Conservation (phyloP, 352 stramenopile species). For the Globisporangium orthogonon region DNA sequence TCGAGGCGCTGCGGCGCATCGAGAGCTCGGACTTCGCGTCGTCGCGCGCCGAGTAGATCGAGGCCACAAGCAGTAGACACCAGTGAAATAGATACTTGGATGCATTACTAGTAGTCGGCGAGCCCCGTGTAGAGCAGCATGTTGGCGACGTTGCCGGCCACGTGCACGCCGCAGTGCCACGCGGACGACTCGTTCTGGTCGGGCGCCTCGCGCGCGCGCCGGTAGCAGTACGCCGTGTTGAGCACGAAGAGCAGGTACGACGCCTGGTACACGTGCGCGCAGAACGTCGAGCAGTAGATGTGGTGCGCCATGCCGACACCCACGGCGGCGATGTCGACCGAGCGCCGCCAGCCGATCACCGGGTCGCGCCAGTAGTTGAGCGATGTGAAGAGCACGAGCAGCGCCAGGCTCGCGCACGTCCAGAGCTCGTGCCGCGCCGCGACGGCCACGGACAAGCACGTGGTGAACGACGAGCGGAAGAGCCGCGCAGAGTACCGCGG, state of each 20-base stretch:
- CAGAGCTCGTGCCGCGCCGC: slow-evolving; percentile 53
- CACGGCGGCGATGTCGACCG: slow-evolving; percentile 60
- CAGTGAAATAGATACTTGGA: background rate
- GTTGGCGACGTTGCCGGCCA: slow-evolving; percentile 73
- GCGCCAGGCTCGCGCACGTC: slow-evolving; percentile 49
- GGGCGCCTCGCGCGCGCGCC: slow-evolving; percentile 41
- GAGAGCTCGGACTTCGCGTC: slow-evolving; percentile 53
- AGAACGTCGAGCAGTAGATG: slow-evolving; percentile 51
- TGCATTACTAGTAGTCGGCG: slow-evolving; percentile 21
- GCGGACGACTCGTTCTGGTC: slow-evolving; percentile 67
- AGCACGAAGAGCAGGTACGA: slow-evolving; percentile 57
- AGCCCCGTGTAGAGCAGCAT: slow-evolving; percentile 70
- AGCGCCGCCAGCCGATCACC: slow-evolving; percentile 66
- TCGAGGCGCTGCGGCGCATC: slow-evolving; percentile 31
- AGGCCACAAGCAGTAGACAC: background rate
- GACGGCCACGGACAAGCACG: slow-evolving; percentile 49
- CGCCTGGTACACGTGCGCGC: slow-evolving; percentile 41
- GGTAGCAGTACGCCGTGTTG: slow-evolving; percentile 73
- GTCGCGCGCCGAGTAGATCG: slow-evolving; percentile 27
- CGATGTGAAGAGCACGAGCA: slow-evolving; percentile 74
- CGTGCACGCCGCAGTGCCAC: slow-evolving; percentile 75
- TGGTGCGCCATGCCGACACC: slow-evolving; percentile 54
- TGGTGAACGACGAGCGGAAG: slow-evolving; percentile 69
- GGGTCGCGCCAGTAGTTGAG: slow-evolving; percentile 84
- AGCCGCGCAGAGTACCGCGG: slow-evolving; percentile 61